Percentiles rank a stretch among this genome's conserved stretches.
Conservation (phyloP, 208 protist species). For the Trypanosomatidae sp. region DNA sequence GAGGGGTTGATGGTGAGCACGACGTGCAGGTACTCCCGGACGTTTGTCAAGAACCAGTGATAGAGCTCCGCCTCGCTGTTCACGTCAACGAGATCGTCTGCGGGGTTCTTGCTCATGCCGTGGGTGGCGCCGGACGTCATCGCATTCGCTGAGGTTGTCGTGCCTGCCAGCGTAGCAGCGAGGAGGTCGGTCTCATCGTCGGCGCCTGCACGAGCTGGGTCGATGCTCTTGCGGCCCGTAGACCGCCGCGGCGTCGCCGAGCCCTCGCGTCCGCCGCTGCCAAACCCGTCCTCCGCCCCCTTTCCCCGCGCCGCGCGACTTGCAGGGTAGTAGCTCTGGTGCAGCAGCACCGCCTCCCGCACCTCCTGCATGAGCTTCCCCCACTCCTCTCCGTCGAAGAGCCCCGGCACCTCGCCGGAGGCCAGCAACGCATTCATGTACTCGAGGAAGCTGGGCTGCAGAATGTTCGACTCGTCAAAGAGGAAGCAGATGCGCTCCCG, state of each 20-base stretch:
- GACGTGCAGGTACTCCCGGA: constrained; percentile 98
- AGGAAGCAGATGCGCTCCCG: constrained; percentile 99
- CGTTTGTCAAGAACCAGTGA: constrained; percentile 95
- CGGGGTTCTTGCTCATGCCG: no score
- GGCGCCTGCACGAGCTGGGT: background rate
- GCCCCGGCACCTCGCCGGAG: constrained; percentile 97
- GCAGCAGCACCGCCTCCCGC: constrained; percentile 47
- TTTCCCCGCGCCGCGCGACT: no score
- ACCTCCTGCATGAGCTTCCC: constrained; percentile 93
- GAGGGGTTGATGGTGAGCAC: constrained; percentile 99
- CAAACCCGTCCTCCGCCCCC: no score
- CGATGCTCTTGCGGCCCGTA: no score
- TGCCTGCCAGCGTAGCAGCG: background rate
- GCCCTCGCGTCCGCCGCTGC: constrained; percentile 2
- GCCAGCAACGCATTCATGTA: constrained; percentile 99
- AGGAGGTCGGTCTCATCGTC: background rate
- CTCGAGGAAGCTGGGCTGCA: constrained; percentile 98
- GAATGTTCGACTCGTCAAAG: constrained; percentile 99
- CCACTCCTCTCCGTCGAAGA: constrained; percentile 99
- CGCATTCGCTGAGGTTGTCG: no score
- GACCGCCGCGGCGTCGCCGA: background rate
- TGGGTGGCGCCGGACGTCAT: no score
- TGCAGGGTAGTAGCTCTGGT: constrained; percentile 26
- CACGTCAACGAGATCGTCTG: constrained; percentile 65
- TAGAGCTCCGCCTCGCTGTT: constrained; percentile 95